Evolutionary conservation across 2,329 filamentous ascomycete species (phyloP), one percentile per base, ranked within the genome.

Genomic region (Neonectria coccinea): DNA sequence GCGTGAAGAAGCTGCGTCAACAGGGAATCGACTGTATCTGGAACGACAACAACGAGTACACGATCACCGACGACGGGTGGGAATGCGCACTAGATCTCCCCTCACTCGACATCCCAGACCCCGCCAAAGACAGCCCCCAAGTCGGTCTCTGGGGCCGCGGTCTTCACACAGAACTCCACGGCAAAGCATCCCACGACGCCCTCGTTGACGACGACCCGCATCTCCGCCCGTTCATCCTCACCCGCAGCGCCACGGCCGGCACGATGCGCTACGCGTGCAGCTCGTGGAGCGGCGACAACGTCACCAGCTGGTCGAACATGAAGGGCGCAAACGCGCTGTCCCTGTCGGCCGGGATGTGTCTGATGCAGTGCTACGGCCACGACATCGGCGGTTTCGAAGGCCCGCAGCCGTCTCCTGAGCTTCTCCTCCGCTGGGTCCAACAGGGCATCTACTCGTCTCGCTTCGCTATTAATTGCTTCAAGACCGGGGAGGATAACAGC

Each of bases 41-140:
- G 91, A 93, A 93, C 68, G 91, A 93, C 74, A 93, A 93, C 77
- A 93, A 92, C 69, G 91, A 93, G 75, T 93, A 92, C 75, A 89
- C 87, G 0, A 83, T 91, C 3, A 84, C 88, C 0, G 82, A 87
- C 65, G 91, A 93, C 64, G 81, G 85, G 25, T 92, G 90, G 90
- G 78, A 87, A 60, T 85, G 88, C 56, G 85, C 86, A 0, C 79
- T 92, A 0, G 83, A 88, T 2, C 64, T 65, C 31, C 67, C 71
- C 1, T 78, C 78, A 2, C 74, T 83, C 2, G 67, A 76, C 0
- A 69, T 82, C 1, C 78, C 80, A 0, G 73, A 77, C 0, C 77
- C 76, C 1, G 76, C 77, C 44, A 74, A 79, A 16, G 67, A 72
- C 1, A 78, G 82, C 2, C 85, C 84, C 0, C 79, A 85, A 8